Conservation (phyloP, 2,329 filamentous ascomycete species). For the Macrophomina phaseolina region DNA sequence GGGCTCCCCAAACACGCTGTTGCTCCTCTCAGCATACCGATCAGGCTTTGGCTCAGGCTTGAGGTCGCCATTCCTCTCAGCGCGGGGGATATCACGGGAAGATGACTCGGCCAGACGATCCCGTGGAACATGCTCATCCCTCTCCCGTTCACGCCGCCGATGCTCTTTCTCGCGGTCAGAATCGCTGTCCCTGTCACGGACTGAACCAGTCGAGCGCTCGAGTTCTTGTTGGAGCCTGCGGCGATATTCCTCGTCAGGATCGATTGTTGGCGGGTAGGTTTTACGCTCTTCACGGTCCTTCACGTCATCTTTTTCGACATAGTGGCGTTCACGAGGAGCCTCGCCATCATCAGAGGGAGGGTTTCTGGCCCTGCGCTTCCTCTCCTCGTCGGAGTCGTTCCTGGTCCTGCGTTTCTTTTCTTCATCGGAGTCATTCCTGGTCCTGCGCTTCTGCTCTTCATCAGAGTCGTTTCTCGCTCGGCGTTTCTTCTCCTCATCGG, state of each 20-base stretch:
- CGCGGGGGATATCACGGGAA: slow-evolving; percentile 2
- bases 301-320: slow-evolving; percentile 36
- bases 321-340: slow-evolving; percentile 40
- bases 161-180: slow-evolving; percentile 40
- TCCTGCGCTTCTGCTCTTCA: slow-evolving; percentile 34
- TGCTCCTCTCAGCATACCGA: slow-evolving; percentile 34
- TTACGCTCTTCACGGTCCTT: slow-evolving; percentile 39
- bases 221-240: slow-evolving; percentile 54
- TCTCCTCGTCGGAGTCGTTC: slow-evolving; percentile 34
- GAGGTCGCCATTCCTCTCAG: slow-evolving; percentile 32
- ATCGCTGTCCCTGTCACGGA: slow-evolving; percentile 39
- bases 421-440: slow-evolving; percentile 34
- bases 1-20: slow-evolving; percentile 37
- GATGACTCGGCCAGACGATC: not conserved
- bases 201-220: slow-evolving; percentile 40
- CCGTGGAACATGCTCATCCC: not conserved
- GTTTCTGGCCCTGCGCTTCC: slow-evolving; percentile 31
- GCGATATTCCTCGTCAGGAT: slow-evolving; percentile 59
- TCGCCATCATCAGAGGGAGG: slow-evolving; percentile 43
- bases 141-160: slow-evolving; percentile 41
- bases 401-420: slow-evolving; percentile 33
- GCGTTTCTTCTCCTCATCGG: slow-evolving; percentile 36
- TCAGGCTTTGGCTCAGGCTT: slow-evolving; percentile 15
- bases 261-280: slow-evolving; percentile 41
- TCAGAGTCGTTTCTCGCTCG: slow-evolving; percentile 32